A percentile compares a stretch with the other conserved stretches of the same genome.
Conservation (phyloP, 805 yeast species). For the Yamadazyma tumulicola region DNA sequence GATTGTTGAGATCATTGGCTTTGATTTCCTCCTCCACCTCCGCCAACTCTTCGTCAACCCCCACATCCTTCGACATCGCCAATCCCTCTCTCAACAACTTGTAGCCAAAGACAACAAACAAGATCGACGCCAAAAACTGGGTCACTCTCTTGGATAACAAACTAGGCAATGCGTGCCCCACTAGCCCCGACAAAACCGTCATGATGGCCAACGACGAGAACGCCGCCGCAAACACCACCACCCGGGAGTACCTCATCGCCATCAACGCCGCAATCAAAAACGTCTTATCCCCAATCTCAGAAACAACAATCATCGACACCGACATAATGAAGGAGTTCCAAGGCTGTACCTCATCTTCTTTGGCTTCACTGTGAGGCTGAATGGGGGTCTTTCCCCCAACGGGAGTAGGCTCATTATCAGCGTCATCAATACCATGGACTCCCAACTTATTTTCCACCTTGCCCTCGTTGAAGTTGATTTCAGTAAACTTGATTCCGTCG, state of each 20-base stretch:
- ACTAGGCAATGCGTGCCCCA: slow-evolving; percentile 88
- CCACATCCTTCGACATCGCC: slow-evolving; percentile 73
- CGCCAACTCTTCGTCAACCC: slow-evolving; percentile 92
- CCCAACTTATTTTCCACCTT: slow-evolving; percentile 17
- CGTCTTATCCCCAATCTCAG: slow-evolving; percentile 97
- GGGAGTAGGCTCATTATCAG: slow-evolving; percentile 29
- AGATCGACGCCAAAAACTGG: slow-evolving; percentile 72
- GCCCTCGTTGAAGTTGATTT: slow-evolving; percentile 11
- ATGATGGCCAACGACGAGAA: slow-evolving; percentile 80
- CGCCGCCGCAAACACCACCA: slow-evolving; percentile 85
- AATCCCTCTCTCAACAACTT: slow-evolving; percentile 77
- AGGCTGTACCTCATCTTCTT: slow-evolving; percentile 13
- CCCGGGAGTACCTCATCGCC: slow-evolving; percentile 92
- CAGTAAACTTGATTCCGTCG: slow-evolving; percentile 12
- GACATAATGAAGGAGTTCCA: slow-evolving; percentile 71
- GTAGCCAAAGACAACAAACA: slow-evolving; percentile 81
- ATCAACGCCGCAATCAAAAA: slow-evolving; percentile 93
- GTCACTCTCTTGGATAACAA: slow-evolving; percentile 78
- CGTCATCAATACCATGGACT: slow-evolving; percentile 19
- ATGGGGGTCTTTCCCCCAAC: slow-evolving; percentile 18
- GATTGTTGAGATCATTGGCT: slow-evolving; percentile 50
- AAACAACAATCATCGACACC: slow-evolving; percentile 85
- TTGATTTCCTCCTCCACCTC: slow-evolving; percentile 95
- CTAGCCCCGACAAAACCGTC: slow-evolving; percentile 87
- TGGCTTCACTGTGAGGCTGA: slow-evolving; percentile 14